Base-by-base conservation (phyloP, 768 basidiomycete species). In the Calvatia gigantea region DNA sequence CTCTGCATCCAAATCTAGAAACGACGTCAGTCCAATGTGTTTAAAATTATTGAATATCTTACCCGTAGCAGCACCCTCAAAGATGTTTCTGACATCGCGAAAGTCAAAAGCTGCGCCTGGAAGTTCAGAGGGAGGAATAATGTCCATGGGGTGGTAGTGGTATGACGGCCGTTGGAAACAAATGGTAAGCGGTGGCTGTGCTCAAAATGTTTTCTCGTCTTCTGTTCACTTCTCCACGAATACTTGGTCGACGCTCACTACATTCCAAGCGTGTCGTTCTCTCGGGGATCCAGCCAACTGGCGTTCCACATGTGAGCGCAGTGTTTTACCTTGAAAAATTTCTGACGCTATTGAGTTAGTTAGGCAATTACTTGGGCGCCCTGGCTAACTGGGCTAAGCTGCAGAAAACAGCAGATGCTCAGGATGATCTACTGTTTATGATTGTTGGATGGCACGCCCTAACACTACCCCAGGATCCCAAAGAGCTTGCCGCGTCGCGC, bases 401-500 rank as follows among this genome's bases (percentile, higher is more conserved):
- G 25, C 92, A 96, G 69, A 74, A 79, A 39, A 73, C 78, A 35
- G 79, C 86, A 0, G 65, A 66, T 7, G 74, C 78, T 1, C 73
- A 81, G 8, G 88, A 92, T 64, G 72, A 77, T 50, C 75, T 94
- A 7, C 69, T 96, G 21, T 95, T 91, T 69, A 87, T 91, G 1
- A 86, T 97, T 59, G 95, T 95, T 11, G 95, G 95, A 27, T 88
- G 93, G 81, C 96, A 98, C 66, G 94, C 95, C 9, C 76, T 98
- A 63, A 98, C 94, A 2, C 74, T 98, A 23, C 94, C 94, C 4
- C 94, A 96, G 75, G 76, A 94, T 66, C 91, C 94, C 0, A 66
- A 71, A 33, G 66, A 72, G 11, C 77, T 98, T 6, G 73, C 75
- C 12, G 66, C 72, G 1, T 84, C 94, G 17, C 77, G 89, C 41